These are phyloP conservation scores for Cystobasidium tubakii DNA, from an alignment of 768 basidiomycete species.

Conservation along the genomic window DNA sequence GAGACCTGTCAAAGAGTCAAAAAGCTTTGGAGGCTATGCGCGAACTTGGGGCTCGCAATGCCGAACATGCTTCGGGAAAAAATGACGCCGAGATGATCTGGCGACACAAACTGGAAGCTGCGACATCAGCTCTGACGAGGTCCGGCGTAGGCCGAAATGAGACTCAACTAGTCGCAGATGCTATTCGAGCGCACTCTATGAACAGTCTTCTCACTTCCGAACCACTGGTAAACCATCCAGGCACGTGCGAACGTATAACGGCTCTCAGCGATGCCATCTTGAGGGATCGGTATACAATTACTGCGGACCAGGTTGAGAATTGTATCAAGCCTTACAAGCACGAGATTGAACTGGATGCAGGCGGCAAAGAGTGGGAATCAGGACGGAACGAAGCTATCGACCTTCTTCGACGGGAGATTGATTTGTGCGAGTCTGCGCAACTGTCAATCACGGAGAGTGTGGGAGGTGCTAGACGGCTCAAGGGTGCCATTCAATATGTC, in stretches of 20 bases:
- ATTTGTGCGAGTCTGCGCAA: slow-evolving; percentile 77
- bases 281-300: slow-evolving; percentile 82
- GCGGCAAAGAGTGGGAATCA: slow-evolving; percentile 81
- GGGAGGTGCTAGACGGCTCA: slow-evolving; percentile 75
- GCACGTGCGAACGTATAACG: slow-evolving; percentile 77
- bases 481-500: slow-evolving; percentile 70
- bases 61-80: background rate
- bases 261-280: slow-evolving; percentile 89
- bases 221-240: slow-evolving; percentile 86
- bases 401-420: slow-evolving; percentile 75
- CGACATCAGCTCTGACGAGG: slow-evolving; percentile 85
- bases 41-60: slow-evolving; percentile 49
- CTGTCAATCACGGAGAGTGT: slow-evolving; percentile 80
- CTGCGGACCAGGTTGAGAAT: slow-evolving; percentile 98
- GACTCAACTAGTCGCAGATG: slow-evolving; percentile 89
- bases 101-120: slow-evolving; percentile 93
- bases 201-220: slow-evolving; percentile 73
- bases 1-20: background rate
- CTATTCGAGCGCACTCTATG: slow-evolving; percentile 58
- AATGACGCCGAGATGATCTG: slow-evolving; percentile 77
- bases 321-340: slow-evolving; percentile 99
- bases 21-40: slow-evolving; percentile 23
- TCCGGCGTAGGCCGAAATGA: slow-evolving; percentile 91
- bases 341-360: slow-evolving; percentile 74
- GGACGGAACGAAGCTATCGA: slow-evolving; percentile 70